A percentile compares a stretch with the other conserved stretches of the same genome.
Conservation (phyloP, 225 moss, liverwort and hornwort species). For the Ulota crispa region DNA sequence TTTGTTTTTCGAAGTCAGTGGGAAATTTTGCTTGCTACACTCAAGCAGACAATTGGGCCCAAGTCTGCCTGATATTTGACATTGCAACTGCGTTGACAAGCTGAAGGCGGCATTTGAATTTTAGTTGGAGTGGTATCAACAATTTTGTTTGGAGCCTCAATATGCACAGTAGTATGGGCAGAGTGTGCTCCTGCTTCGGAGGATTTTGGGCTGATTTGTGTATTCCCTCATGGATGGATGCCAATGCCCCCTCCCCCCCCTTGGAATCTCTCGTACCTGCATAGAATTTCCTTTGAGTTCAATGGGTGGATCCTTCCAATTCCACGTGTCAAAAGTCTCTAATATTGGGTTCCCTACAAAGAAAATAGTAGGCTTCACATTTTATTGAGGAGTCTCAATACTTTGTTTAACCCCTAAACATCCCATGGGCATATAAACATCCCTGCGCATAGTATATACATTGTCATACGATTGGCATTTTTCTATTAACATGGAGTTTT, state of each 20-base stretch:
- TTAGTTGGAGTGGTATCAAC: neutral
- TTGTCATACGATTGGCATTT: too few species aligned
- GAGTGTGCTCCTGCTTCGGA: neutral
- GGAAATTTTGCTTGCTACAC: neutral
- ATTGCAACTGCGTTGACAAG: neutral
- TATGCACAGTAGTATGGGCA: neutral
- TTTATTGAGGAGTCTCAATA: neutral
- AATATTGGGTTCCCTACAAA: neutral
- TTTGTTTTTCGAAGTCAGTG: neutral
- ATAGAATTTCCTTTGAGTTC: too few species aligned
- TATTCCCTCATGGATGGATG: rapidly evolving
- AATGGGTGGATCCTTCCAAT: neutral
- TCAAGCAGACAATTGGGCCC: neutral
- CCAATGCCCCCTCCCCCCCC: neutral
- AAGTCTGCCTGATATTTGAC: neutral
- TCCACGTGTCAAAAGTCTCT: neutral
- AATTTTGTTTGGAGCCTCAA: neutral
- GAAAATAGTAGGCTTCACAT: neutral
- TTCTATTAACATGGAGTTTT: too few species aligned
- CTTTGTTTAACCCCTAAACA: too few species aligned
- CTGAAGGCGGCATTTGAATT: neutral
- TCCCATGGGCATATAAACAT: too few species aligned
- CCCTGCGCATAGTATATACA: too few species aligned
- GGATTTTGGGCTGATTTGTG: neutral
- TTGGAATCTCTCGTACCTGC: too few species aligned